Conservation (phyloP, 129 eudicot species). For the Smallanthus sonchifolius region DNA sequence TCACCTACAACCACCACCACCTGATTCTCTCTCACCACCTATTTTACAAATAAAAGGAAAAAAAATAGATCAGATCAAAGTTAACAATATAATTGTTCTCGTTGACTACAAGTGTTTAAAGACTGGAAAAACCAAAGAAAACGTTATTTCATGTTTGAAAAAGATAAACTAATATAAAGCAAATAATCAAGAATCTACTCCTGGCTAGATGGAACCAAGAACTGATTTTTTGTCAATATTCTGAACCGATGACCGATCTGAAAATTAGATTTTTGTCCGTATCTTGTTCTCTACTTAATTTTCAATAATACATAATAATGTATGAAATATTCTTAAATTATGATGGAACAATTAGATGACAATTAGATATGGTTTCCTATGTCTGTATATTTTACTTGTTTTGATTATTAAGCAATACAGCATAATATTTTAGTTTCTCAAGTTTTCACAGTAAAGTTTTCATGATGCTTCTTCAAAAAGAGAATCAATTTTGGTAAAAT, state of each 20-base stretch:
- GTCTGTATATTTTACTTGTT: not conserved
- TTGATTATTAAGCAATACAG: not conserved
- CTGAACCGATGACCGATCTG: not conserved
- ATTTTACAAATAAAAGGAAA: not conserved
- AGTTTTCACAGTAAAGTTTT: not conserved
- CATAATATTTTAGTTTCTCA: not conserved
- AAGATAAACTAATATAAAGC: not conserved
- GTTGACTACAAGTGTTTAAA: not conserved
- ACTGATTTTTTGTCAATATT: not conserved
- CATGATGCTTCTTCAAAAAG: not conserved
- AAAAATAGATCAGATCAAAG: not conserved
- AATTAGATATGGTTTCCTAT: not conserved
- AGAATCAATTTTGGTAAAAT: not conserved
- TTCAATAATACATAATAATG: not conserved
- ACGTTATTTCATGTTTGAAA: not conserved
- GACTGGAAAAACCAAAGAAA: not conserved
- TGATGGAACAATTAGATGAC: not conserved
- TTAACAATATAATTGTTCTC: not conserved
- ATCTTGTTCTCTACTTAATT: not conserved
- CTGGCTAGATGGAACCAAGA: not conserved
- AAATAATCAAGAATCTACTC: not conserved
- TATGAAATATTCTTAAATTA: not conserved
- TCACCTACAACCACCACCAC: constrained; percentile 78
- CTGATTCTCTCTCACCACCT: constrained; percentile 79
- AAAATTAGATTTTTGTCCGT: not conserved